Evolutionary conservation across 2,329 filamentous ascomycete species (phyloP), one percentile per base, ranked within the genome.

Genomic region (Dactylellina leptospora): DNA sequence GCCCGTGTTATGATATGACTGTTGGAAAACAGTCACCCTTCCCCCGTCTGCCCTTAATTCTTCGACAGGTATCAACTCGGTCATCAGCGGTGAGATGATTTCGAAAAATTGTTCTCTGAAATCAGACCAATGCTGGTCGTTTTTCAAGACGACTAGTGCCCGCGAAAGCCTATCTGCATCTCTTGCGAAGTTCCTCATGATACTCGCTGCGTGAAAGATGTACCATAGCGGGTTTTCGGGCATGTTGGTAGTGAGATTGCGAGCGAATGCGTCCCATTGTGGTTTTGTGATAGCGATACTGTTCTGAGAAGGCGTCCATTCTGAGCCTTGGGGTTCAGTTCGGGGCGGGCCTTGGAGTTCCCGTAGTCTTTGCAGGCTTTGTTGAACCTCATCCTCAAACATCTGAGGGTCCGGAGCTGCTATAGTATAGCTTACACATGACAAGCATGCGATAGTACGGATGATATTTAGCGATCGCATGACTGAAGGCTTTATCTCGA

Each of bases 151-250:
- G 11, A 10, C 30, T 2, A 70, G 28, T 3, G 23, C 30, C 13
- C 0, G 4, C 11, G 56, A 25, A 9, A 70, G 33, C 9, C 4
- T 38, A 2, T 61, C 64, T 4, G 18, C 44, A 23, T 70, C 64
- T 10, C 56, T n/a, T 4, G 50, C 44, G 3, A 56, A 11, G 20
- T 48, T 56, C 16, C 64, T 30, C 6, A 70, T 23, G 4, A 62
- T 13, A 45, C 53, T 25, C 3, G 23, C 40, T 1, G 48, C 28
- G 11, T 60, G 55, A 22, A 70, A 62, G 1, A 56, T 16, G 11
- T 56, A 70, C 64, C 64, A 70, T 11, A 70, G 36, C 3, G 64
- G 64, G 25, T 56, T 70, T 42, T 56, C 40, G 13, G 40, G 40
- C 40, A 62, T 42, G 18, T 70, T 50, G 1, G 55, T 50, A 1